Evolutionary conservation across 2,329 filamentous ascomycete genomes (phyloP).

Genomic region (Ascochyta pisi): DNA sequence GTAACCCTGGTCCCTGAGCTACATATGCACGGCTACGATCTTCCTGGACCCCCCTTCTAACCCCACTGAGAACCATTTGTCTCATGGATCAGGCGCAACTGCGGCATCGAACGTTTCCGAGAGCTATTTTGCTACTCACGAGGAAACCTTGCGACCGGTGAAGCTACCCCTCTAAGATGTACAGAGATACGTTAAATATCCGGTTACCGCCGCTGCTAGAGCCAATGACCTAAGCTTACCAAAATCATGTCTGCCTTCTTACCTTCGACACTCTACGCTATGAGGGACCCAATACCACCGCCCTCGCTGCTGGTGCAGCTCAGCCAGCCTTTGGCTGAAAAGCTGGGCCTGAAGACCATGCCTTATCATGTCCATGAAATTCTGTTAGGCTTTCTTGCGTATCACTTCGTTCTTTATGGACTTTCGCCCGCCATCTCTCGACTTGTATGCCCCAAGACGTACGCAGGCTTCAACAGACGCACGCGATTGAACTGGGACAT

Average conservation of each 20-base stretch:
- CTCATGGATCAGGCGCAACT: constrained; percentile 16
- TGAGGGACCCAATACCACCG: constrained; percentile 75
- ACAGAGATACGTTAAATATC: constrained; percentile 16
- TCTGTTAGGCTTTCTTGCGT: constrained; percentile 68
- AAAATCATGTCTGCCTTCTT: constrained; percentile 28
- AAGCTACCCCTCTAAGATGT: neutral
- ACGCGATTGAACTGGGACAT: constrained; percentile 83
- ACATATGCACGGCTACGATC: constrained; percentile 3
- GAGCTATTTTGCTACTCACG: constrained; percentile 12
- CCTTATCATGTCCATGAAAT: constrained; percentile 81
- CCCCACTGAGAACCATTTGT: constrained; percentile 16
- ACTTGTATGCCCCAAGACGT: constrained; percentile 67
- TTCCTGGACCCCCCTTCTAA: constrained; percentile 3
- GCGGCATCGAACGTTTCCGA: constrained; percentile 22
- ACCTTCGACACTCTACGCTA: constrained; percentile 49
- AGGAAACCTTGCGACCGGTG: constrained; percentile 11
- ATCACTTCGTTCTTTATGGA: constrained; percentile 71
- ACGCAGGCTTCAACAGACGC: constrained; percentile 65
- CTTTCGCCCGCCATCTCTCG: constrained; percentile 72
- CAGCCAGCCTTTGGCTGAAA: constrained; percentile 69
- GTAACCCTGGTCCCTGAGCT: constrained; percentile 13
- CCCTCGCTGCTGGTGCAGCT: constrained; percentile 64
- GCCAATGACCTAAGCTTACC: constrained; percentile 14
- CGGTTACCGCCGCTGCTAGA: constrained; percentile 10
- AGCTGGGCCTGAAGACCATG: constrained; percentile 68